These are phyloP conservation scores for Heimioporus sp. DNA, from an alignment of 768 basidiomycete genomes.

Conservation along the genomic window DNA sequence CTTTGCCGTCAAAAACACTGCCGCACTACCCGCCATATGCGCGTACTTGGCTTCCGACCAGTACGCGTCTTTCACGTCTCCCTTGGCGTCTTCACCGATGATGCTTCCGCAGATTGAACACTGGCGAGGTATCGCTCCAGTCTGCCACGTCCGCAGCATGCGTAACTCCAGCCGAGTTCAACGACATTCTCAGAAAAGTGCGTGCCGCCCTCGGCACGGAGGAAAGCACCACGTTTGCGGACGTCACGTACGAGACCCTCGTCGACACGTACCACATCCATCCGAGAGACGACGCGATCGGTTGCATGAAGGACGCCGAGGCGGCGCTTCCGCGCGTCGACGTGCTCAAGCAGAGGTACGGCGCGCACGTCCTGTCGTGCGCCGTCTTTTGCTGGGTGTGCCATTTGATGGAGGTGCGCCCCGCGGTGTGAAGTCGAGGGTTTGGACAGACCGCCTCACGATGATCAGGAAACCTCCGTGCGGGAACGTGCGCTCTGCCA, in stretches of 20 bases:
- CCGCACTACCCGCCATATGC: conserved; percentile 27
- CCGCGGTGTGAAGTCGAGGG: background rate
- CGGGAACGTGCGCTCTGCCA: conserved; percentile 19
- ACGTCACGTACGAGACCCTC: conserved; percentile 32
- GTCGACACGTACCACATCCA: conserved; percentile 24
- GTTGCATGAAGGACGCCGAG: conserved; percentile 38
- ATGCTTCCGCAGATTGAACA: conserved; percentile 18
- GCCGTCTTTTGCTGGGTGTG: conserved; percentile 49
- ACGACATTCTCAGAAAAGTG: conserved; percentile 22
- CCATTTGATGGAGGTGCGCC: conserved; percentile 36
- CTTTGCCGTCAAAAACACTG: conserved; percentile 21
- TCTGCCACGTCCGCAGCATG: conserved; percentile 25
- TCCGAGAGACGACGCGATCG: conserved; percentile 15
- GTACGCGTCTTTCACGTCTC: conserved; percentile 15
- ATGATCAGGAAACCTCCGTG: conserved; percentile 20
- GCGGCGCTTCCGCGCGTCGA: conserved; percentile 10
- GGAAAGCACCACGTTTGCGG: background rate
- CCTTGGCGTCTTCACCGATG: background rate
- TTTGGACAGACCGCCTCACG: background rate
- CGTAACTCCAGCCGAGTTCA: conserved; percentile 18
- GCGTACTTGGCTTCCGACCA: conserved; percentile 32
- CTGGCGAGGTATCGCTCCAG: conserved; percentile 28
- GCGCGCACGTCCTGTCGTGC: conserved; percentile 27
- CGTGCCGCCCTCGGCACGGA: conserved; percentile 14
- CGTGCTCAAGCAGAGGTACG: conserved; percentile 19